Evolutionary conservation across 208 protist genomes (phyloP).

Genomic region (Blechomonas ayalai): DNA sequence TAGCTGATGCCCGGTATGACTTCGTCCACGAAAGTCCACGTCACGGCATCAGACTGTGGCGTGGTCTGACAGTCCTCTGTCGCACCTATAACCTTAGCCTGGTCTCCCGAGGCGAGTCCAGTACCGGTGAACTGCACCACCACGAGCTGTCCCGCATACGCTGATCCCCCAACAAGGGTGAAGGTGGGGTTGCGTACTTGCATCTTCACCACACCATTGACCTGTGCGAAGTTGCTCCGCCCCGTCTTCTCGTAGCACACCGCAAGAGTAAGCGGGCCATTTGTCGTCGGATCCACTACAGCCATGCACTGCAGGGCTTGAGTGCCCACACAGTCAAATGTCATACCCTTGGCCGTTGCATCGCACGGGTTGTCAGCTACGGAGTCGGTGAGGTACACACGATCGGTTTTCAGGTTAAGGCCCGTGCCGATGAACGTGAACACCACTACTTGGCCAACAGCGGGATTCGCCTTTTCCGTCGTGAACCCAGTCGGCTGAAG

Average conservation of each 20-base stretch:
- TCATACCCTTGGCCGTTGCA: not conserved
- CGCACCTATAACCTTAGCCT: constrained; percentile 32
- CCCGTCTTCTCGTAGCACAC: constrained; percentile 17
- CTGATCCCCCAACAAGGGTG: constrained; percentile 39
- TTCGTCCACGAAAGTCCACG: constrained; percentile 23
- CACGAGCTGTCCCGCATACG: constrained; percentile 59
- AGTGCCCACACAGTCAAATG: too few relatives aligned
- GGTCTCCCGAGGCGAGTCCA: constrained; percentile 37
- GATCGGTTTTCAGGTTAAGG: constrained; percentile 38
- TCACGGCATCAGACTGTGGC: constrained; percentile 13
- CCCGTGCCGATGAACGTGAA: constrained; percentile 58
- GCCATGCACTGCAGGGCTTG: constrained; percentile 4
- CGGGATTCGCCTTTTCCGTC: constrained; percentile 21
- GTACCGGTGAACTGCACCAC: constrained; percentile 46
- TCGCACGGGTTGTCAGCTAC: constrained; percentile 22
- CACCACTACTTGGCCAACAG: constrained; percentile 37
- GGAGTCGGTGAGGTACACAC: constrained; percentile 49
- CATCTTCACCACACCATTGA: constrained; percentile 38
- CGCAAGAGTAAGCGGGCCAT: constrained; percentile 1
- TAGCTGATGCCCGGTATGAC: constrained; percentile 31
- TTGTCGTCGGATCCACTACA: constrained; percentile 7
- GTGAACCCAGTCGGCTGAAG: constrained; percentile 76
- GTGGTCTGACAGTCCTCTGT: constrained; percentile 17
- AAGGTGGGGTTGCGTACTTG: constrained; percentile 68
- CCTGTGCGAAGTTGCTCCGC: constrained; percentile 38